A percentile compares a stretch with the other conserved stretches of the same genome.
Conservation (phyloP, 108 stramenopile genomes). For the Pseudonitzschia delicatissima region DNA sequence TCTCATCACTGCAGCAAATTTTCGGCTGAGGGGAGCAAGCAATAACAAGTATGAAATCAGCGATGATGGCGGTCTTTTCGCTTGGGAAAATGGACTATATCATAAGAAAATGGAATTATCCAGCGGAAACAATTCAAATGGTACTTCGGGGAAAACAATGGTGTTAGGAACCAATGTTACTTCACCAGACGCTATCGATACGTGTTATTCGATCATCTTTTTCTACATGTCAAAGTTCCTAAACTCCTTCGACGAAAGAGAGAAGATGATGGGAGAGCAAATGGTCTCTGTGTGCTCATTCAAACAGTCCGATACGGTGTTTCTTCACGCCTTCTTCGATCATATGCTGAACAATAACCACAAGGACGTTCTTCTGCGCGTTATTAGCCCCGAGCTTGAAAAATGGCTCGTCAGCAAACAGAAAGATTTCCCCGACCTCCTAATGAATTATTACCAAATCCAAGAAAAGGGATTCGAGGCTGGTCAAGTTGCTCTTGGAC, state of each 20-base stretch:
- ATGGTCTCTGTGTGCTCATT: conserved; percentile 67
- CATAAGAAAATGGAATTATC: conserved; percentile 37
- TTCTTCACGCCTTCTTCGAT: conserved; percentile 65
- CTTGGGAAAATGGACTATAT: conserved; percentile 81
- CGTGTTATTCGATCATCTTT: conserved; percentile 77
- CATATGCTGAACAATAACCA: conserved; percentile 55
- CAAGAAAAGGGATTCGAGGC: conserved; percentile 63
- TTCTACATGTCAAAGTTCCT: conserved; percentile 60
- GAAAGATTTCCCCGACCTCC: conserved; percentile 45
- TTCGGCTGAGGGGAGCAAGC: conserved; percentile 25
- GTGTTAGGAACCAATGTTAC: conserved; percentile 57
- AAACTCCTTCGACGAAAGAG: conserved; percentile 30
- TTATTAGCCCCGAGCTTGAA: conserved; percentile 67
- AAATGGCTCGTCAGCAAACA: conserved; percentile 56
- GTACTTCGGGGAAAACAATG: conserved; percentile 16
- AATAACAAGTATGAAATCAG: neutral
- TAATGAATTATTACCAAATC: conserved; percentile 70
- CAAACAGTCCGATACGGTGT: conserved; percentile 47
- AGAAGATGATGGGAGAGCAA: conserved; percentile 40
- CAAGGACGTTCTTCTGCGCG: conserved; percentile 61
- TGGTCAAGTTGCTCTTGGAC: conserved; percentile 54
- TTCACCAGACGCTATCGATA: conserved; percentile 59
- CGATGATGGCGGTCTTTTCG: conserved; percentile 24
- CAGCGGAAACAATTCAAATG: neutral
- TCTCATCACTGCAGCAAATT: conserved; percentile 74